These are phyloP conservation scores for Lactarius tabidus DNA, from an alignment of 768 basidiomycete species.

Conservation along the genomic window DNA sequence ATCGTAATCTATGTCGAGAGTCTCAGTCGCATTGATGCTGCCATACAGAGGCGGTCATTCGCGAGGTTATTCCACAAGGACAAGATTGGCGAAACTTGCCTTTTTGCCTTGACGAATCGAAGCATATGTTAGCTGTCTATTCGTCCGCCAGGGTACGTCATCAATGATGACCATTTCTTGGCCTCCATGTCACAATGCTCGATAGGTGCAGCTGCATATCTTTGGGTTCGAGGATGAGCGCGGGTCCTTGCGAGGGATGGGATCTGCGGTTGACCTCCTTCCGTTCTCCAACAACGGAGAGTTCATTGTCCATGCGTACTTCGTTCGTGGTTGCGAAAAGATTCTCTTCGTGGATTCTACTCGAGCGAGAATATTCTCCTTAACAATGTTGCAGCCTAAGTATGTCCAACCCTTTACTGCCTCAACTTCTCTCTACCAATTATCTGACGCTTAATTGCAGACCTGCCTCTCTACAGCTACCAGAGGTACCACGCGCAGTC, in stretches of 20 bases:
- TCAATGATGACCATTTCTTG: neutral
- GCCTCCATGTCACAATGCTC: neutral
- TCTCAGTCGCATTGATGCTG: neutral
- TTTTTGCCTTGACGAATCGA: too few species aligned
- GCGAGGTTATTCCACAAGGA: conserved; percentile 34
- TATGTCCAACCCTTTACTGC: too few species aligned
- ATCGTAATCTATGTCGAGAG: conserved; percentile 10
- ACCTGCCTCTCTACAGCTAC: too few species aligned
- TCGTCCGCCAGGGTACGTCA: conserved; percentile 38
- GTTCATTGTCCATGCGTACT: conserved; percentile 36
- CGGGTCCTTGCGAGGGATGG: conserved; percentile 38
- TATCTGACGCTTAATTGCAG: too few species aligned
- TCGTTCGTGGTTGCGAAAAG: too few species aligned
- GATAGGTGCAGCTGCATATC: conserved; percentile 22
- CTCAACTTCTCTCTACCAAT: too few species aligned
- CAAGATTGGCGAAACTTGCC: too few species aligned
- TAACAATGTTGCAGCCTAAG: too few species aligned
- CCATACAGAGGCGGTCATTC: neutral
- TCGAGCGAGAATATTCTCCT: too few species aligned
- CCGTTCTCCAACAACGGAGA: conserved; percentile 40
- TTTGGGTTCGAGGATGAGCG: conserved; percentile 42
- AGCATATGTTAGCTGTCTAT: conserved; percentile 45
- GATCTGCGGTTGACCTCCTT: conserved; percentile 38
- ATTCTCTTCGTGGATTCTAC: too few species aligned
- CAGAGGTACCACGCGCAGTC: too few species aligned